These are phyloP conservation scores for Myxozyma udenii DNA, from an alignment of 805 yeast species.

Conservation along the genomic window DNA sequence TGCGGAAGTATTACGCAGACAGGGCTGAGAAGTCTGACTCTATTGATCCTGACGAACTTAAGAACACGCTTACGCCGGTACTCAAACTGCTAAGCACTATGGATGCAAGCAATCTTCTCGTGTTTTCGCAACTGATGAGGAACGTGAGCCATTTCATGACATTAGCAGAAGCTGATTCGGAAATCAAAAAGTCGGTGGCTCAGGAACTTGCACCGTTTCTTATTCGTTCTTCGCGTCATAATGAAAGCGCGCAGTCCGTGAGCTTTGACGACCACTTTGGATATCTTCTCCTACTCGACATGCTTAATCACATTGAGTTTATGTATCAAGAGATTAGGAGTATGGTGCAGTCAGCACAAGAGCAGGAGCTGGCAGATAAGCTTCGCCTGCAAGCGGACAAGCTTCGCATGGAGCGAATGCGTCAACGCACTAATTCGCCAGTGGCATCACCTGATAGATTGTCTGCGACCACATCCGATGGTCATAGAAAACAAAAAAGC, in stretches of 20 bases:
- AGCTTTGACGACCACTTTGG: constrained; percentile 60
- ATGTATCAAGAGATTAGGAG: too few relatives aligned
- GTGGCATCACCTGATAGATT: too few relatives aligned
- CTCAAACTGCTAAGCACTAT: too few relatives aligned
- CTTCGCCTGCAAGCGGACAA: too few relatives aligned
- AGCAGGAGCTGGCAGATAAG: too few relatives aligned
- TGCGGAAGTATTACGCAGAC: constrained; percentile 57
- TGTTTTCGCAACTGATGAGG: too few relatives aligned
- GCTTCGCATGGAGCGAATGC: too few relatives aligned
- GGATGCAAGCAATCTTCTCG: not conserved
- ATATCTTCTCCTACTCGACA: constrained; percentile 56
- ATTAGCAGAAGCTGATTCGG: not conserved
- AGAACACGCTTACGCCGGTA: not conserved
- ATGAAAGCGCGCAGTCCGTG: constrained; percentile 17
- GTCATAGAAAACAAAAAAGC: not conserved
- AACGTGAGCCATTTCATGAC: not conserved
- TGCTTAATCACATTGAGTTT: constrained; percentile 54
- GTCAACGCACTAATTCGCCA: too few relatives aligned
- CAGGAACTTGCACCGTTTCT: constrained; percentile 63
- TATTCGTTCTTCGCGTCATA: constrained; percentile 46
- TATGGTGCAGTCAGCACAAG: too few relatives aligned
- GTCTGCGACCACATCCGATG: not conserved
- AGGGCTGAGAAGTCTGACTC: not conserved
- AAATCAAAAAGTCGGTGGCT: constrained; percentile 40
- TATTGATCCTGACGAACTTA: not conserved